Evolutionary conservation across 1,284 basidiomycete genomes (phyloP), one percentile per base, ranked within the genome.

Genomic region (Trametes versicolor): DNA sequence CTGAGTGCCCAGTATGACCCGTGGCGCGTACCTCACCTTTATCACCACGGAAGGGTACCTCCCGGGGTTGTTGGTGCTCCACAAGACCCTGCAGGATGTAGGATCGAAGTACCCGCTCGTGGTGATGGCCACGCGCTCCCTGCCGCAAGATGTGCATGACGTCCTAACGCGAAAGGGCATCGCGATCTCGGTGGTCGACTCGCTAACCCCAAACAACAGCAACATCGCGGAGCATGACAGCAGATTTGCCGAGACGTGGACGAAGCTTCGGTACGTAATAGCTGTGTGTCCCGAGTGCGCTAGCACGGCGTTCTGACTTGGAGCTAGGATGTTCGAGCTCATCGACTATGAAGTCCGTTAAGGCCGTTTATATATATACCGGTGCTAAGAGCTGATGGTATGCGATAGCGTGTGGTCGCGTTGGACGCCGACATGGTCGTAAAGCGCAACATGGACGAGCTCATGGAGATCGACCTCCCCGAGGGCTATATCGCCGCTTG

Each of bases 391-490:
- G 49, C 39, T 39, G 63, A 47, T 62, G 51, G 57, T 62, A 13
- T 37, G 57, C 58, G 37, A 21, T 70, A 96, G 87, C 88, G 94
- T 17, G 81, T 98, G 49, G 90, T 96, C 50, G 81, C 98, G 52
- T 81, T 98, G 57, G 97, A 98, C 75, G 88, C 90, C 17, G 97
- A 98, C 79, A 99, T 99, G 95, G 84, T 98, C 63, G 84, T 98
- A 25, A 81, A 86, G 75, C 84, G 82, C 52, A 94, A 94, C 68
- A 97, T 99, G 93, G 97, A 99, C 78, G 96, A 97, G 67, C 82
- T 99, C 56, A 90, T 98, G 81, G 83, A 89, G 25, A 72, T 94
- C 32, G 83, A 87, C 12, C 79, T 96, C 2, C 86, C 85, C 6
- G 71, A 74, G 25, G 91, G 88, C 70, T 87, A 89, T 77, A 96